Percentiles rank a stretch among this genome's conserved stretches.
These are phyloP conservation scores for Asterella californica DNA, from an alignment of 225 moss, liverwort and hornwort genomes.

Conservation along the genomic window DNA sequence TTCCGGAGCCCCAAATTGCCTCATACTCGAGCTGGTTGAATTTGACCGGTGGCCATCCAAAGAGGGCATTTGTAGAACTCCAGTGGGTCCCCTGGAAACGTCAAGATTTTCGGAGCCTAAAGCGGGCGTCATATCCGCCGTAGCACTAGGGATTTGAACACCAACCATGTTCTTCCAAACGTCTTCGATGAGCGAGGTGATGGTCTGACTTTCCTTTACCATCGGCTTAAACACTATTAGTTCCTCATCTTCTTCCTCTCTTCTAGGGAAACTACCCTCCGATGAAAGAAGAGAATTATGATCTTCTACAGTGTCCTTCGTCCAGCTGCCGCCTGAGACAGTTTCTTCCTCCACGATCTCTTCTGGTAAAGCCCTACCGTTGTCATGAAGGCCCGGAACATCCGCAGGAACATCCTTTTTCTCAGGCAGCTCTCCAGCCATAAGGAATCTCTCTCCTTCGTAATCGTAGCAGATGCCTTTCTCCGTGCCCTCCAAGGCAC, in stretches of 20 bases:
- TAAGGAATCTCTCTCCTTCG: slow-evolving; percentile 53
- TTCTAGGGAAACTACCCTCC: slow-evolving; percentile 11
- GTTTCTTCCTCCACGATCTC: slow-evolving; percentile 36
- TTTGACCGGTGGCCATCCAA: slow-evolving; percentile 21
- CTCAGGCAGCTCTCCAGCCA: slow-evolving; percentile 58
- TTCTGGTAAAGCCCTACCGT: slow-evolving; percentile 38
- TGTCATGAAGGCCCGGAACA: slow-evolving; percentile 32
- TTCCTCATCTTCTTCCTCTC: slow-evolving; percentile 94
- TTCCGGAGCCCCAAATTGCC: slow-evolving; percentile 13
- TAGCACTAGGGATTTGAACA: slow-evolving; percentile 11
- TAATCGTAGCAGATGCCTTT: slow-evolving; percentile 81
- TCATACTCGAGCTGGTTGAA: slow-evolving; percentile 20
- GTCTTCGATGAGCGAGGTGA: slow-evolving; percentile 45
- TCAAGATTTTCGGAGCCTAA: slow-evolving; percentile 43
- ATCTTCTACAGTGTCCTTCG: slow-evolving; percentile 28
- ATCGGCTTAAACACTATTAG: slow-evolving; percentile 96
- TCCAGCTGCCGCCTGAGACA: slow-evolving; percentile 24
- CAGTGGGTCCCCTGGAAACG: slow-evolving; percentile 31
- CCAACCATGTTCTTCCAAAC: slow-evolving; percentile 35
- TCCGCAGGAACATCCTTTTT: slow-evolving; percentile 42
- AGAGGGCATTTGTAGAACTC: slow-evolving; percentile 21
- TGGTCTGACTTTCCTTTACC: slow-evolving; percentile 46
- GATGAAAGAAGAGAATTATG: slow-evolving; percentile 6
- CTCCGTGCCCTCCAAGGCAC: slow-evolving; percentile 66
- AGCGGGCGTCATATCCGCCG: background rate